Evolutionary conservation across 1,284 basidiomycete genomes (phyloP).

Genomic region (Leccinum pachyderme): DNA sequence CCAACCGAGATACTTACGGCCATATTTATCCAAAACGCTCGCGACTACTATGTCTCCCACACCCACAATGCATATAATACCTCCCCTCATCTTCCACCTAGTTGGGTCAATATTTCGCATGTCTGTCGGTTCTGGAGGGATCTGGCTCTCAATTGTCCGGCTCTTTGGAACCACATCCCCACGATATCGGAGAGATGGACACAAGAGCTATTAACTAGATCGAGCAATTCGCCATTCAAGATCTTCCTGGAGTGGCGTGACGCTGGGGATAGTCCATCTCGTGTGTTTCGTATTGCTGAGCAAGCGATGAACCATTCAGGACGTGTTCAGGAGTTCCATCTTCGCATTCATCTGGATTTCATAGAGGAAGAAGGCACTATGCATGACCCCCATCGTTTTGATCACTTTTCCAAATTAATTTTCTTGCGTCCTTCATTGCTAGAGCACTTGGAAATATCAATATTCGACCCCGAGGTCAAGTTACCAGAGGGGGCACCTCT

Average conservation of each 20-base stretch:
- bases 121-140: conserved; percentile 37
- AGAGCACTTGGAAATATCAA: not conserved
- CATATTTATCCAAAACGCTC: conserved; percentile 18
- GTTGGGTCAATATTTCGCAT: conserved; percentile 27
- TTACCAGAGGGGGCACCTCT: not conserved
- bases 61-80: not conserved
- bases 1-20: conserved; percentile 23
- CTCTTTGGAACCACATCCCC: conserved; percentile 32
- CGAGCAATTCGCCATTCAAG: conserved; percentile 31
- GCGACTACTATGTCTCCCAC: not conserved
- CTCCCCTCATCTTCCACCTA: not conserved
- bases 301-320: not conserved
- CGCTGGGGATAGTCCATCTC: not conserved
- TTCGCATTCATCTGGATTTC: not conserved
- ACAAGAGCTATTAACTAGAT: conserved; percentile 34
- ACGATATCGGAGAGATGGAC: conserved; percentile 25
- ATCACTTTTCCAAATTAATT: not conserved
- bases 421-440: not conserved
- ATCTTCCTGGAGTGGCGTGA: conserved; percentile 5
- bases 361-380: not conserved
- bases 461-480: not conserved
- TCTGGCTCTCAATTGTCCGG: conserved; percentile 30
- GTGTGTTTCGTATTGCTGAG: conserved; percentile 1
- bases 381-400: not conserved
- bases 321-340: conserved; percentile 2